Evolutionary conservation across 768 basidiomycete species (phyloP), one percentile per base, ranked within the genome.

Genomic region (Hypholoma sublateritium): DNA sequence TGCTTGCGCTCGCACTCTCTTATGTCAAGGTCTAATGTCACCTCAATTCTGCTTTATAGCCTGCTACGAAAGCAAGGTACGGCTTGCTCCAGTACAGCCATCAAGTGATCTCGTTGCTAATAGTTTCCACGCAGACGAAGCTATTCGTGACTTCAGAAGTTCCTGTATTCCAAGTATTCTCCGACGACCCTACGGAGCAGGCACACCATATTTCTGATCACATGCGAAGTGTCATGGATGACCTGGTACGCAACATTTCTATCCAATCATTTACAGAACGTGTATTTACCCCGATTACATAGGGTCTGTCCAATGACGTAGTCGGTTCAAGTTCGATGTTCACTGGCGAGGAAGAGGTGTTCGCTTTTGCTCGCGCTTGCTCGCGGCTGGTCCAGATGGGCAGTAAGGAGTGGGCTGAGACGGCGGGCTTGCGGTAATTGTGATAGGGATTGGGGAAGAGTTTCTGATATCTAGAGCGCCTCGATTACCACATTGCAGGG

Each of bases 301-400:
- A 95, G 93, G 94, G 94, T 17, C 77, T 98, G 0, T 80, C 89
- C 1, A 80, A 80, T 21, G 86, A 93, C 25, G 74, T 82, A 17
- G 89, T 96, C 16, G 91, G 93, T 34, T 77, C 80, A 1, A 93
- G 89, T 59, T 89, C 93, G 42, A 90, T 99, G 77, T 98, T 98
- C 68, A 89, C 88, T 0, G 95, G 96, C 3, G 95, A 98, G 66
- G 97, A 98, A 70, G 97, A 98, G 72, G 69, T 98, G 0, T 99
- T 99, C 68, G 97, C 97, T 0, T 99, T 98, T 70, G 95, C 94
- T 11, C 83, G 97, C 35, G 95, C 95, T 17, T 93, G 91, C 67
- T 93, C 90, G 21, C 80, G 93, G 43, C 75, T 93, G 16, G 89
- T 92, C 44, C 84, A 93, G 70, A 93, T 93, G 92, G 93, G 94